phyloP scores from a whole-genome alignment of 2,329 filamentous ascomycete genomes.

The Arthroderma sp. region DNA sequence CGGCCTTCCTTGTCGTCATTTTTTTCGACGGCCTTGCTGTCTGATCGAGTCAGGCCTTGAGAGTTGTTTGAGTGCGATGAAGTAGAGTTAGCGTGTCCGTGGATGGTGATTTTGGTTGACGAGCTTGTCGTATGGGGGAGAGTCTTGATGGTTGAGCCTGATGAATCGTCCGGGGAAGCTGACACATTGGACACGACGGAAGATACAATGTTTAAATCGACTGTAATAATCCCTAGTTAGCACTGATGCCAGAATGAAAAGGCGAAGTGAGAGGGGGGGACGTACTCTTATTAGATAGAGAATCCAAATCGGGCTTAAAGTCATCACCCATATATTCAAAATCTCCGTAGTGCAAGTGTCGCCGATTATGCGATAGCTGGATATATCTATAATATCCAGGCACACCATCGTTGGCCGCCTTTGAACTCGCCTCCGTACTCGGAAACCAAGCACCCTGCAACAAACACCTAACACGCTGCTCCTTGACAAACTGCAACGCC shows the following conservation, averaged over 20 bases:
- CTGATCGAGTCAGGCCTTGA: slow-evolving; percentile 5
- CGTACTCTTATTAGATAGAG: slow-evolving; percentile 59
- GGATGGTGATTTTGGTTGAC: slow-evolving; percentile 82
- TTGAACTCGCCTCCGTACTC: slow-evolving; percentile 35
- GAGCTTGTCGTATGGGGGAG: slow-evolving; percentile 24
- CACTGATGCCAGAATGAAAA: not conserved
- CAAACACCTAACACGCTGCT: slow-evolving; percentile 84
- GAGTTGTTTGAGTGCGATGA: slow-evolving; percentile 12
- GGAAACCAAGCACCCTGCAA: slow-evolving; percentile 84
- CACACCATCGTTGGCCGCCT: slow-evolving; percentile 29
- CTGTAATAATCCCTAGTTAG: slow-evolving; percentile 23
- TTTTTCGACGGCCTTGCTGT: slow-evolving; percentile 17
- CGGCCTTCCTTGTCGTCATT: slow-evolving; percentile 17
- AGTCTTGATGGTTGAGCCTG: slow-evolving; percentile 38
- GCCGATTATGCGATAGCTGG: slow-evolving; percentile 77
- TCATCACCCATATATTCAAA: slow-evolving; percentile 55
- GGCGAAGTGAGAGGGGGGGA: slow-evolving; percentile 6
- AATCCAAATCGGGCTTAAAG: slow-evolving; percentile 56
- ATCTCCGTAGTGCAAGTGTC: slow-evolving; percentile 80
- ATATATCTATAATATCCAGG: slow-evolving; percentile 66
- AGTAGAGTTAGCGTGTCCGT: slow-evolving; percentile 48
- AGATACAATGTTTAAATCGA: slow-evolving; percentile 77
- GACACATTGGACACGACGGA: slow-evolving; percentile 91
- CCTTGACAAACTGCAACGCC: slow-evolving; percentile 89
- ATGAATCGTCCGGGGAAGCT: slow-evolving; percentile 43